Evolutionary conservation across 2,329 filamentous ascomycete species (phyloP), one percentile per base, ranked within the genome.

Genomic region (Calonectria pauciramosa): DNA sequence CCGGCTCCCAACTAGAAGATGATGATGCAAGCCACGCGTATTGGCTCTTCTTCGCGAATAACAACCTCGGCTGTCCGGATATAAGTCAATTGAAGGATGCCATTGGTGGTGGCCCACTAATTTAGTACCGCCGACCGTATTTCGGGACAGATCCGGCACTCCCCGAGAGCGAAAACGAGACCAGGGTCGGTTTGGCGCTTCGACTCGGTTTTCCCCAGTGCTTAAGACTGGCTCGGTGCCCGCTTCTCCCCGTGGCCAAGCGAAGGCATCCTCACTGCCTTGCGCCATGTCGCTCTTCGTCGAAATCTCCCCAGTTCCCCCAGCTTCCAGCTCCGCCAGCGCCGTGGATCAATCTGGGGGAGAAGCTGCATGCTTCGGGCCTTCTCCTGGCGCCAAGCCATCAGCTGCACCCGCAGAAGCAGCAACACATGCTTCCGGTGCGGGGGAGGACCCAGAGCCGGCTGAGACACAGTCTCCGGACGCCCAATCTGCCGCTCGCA

Each of bases 261-360:
- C 38, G 59, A 64, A 23, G n/a, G 32, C 59, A 47, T 64, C 23
- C 36, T 64, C 59, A 9, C 20, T 38, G 56, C 23, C 8, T 26
- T 44, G 41, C 51, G 18, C 41, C 30, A 65, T 65, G 60, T 65
- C 60, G 60, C 41, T 65, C 23, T 65, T 65, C 13, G 41, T 28
- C 60, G 18, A 44, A 30, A 41, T 18, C 38, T 65, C 60, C 11
- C 60, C 60, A 14, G 32, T 49, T 49, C 60, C 60, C 60, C 18
- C 60, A 23, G 60, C 26, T 26, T 49, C 60, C 18, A 65, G 60
- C 41, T 41, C 60, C 60, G 30, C 26, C 41, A 65, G 60, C 11
- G 38, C 26, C 38, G 60, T 44, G 60, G 60, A 65, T 38, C 38
- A 65, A 49, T 44, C 60, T 34, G 60, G 60, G 60, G 60, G 28